Evolutionary conservation across 352 stramenopile genomes (phyloP), one percentile per base, ranked within the genome.

Genomic region (Phytophthora meadii): DNA sequence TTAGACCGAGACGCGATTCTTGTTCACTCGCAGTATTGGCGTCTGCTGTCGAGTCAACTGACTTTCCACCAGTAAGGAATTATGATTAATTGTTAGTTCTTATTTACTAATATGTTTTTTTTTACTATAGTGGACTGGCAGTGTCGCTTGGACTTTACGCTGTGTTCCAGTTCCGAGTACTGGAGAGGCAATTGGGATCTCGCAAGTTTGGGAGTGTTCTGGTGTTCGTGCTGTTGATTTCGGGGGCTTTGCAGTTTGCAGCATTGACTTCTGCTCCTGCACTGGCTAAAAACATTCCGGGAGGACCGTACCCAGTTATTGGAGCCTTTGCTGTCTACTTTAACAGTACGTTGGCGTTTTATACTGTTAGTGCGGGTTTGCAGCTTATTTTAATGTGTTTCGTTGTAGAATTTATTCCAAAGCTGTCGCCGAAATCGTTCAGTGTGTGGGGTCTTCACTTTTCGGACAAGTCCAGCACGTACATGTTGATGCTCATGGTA

Each of bases 161-260:
- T 45, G 78, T 96, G 57, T 96, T 93, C 76, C 84, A 94, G 75
- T 94, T 90, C 68, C 84, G 88, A 44, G 72, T 94, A 22, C 65
- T 96, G 17, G 88, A 96, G 62, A 77, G 88, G 2, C 72, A 94
- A 71, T 80, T 96, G 83, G 88, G 88, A 11, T 94, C 88, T 56
- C 82, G 87, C 50, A 96, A 96, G 59, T 96, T 94, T 53, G 86
- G 88, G 28, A 94, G 85, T 54, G 40, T 92, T 6, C 30, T 90
- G 15, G 67, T 93, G 41, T 94, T 91, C 45, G 65, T 90, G 25
- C 61, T 90, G 54, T 32, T 79, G 5, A 72, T 87, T 51, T 82
- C 68, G 17, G 80, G 76, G 8, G 68, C 62, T 14, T 40, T 93
- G 47, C 66, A 92, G 54, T 42, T 86, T 7, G 75, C 63, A 42